phyloP scores from a whole-genome alignment of 371 early-diverging fungal species.

The Lichtheimia ramosa region DNA sequence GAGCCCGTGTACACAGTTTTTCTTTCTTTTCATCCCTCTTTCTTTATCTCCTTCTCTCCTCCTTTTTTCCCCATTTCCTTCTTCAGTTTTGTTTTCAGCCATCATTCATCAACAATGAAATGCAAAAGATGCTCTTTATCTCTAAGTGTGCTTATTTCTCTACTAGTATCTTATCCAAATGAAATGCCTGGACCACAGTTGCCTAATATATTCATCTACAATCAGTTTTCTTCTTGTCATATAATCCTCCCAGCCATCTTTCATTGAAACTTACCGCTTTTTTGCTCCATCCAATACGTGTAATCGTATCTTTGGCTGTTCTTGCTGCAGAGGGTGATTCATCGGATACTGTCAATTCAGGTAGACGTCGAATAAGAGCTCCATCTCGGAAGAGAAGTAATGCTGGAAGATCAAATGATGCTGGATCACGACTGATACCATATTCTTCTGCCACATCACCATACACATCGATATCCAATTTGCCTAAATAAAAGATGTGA shows the following conservation, averaged over 20 bases:
- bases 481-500: constrained; percentile 20
- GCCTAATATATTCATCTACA: constrained; percentile 19
- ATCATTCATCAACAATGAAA: constrained; percentile 6
- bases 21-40: neutral
- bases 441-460: constrained; percentile 43
- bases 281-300: constrained; percentile 50
- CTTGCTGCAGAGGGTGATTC: constrained; percentile 17
- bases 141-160: constrained; percentile 16
- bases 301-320: constrained; percentile 47
- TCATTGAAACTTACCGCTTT: constrained; percentile 35
- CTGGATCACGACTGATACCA: constrained; percentile 47
- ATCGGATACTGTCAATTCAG: constrained; percentile 31
- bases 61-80: neutral
- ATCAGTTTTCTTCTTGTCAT: neutral
- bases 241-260: too few species aligned
- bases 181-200: constrained; percentile 40
- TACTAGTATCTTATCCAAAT: constrained; percentile 30
- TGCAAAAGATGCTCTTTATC: neutral
- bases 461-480: constrained; percentile 46
- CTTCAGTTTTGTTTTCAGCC: constrained; percentile 11
- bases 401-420: constrained; percentile 52
- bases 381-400: constrained; percentile 46
- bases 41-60: neutral
- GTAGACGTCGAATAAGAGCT: constrained; percentile 37
- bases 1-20: too few species aligned